Base-by-base conservation (phyloP, 768 basidiomycete genomes). In the Suillus bovinus region DNA sequence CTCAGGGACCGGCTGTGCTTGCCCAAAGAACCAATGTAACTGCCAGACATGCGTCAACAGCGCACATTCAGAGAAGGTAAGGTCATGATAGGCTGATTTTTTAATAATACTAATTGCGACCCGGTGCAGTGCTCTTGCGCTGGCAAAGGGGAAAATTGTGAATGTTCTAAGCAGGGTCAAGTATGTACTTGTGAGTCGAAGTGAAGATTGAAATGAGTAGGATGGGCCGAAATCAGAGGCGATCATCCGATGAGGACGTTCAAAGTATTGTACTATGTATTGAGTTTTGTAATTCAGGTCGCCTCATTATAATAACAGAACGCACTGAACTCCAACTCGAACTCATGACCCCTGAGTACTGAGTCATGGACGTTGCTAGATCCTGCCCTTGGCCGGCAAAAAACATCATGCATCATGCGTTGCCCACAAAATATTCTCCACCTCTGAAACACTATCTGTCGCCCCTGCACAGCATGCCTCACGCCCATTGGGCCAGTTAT, bases 391-490 rank as follows among this genome's bases (percentile, higher is more conserved):
- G 66, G 34, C 34, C 60, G 22, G 50, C 66, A 58, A n/a, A n/a
- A n/a, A n/a, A n/a, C n/a, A n/a, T n/a, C n/a, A 67, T 74, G 56
- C 77, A 79, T 64, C 27, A 57, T 17, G 49, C 76, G 22, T 59
- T 80, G 38, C 78, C 79, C n/a, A 69, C 66, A 11, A 58, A 70
- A 14, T 79, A 78, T 61, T 78, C 76, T 7, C 54, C 74, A 29
- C 62, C 61, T 1, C 59, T 65, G 29, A 31, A 59, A n/a, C 61
- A 60, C 14, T 61, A 58, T 58, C 61, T 67, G 16, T 66, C 66
- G 2, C 65, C 66, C 61, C 63, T 67, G 36, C 78, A 27, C 59
- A 63, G 36, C 59, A 75, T 1, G 57, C 63, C 24, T 41, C 59
- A 24, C 59, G 66, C 58, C 38, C 63, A 63, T 38, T 53, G 65